Conservation (phyloP, 129 eudicot species). For the Chrysanthemum makinoi region DNA sequence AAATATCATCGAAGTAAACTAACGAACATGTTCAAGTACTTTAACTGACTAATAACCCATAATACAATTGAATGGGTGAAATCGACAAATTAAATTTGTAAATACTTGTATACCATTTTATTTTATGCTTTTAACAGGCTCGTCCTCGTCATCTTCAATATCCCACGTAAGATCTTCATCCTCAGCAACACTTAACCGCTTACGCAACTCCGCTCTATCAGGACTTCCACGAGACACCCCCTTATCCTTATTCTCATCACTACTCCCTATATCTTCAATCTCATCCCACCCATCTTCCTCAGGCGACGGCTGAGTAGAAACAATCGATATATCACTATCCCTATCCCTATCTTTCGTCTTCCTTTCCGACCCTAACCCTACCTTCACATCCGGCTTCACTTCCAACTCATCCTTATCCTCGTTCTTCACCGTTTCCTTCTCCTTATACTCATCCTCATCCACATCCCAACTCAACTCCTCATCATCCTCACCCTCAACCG, state of each 20-base stretch:
- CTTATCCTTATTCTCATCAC: slow-evolving; percentile 58
- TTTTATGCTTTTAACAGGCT: slow-evolving; percentile 44
- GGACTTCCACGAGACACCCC: slow-evolving; percentile 41
- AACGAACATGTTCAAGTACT: slow-evolving; percentile 27
- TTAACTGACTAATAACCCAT: slow-evolving; percentile 21
- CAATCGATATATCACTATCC: slow-evolving; percentile 72
- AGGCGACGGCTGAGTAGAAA: slow-evolving; percentile 65
- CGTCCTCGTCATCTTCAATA: slow-evolving; percentile 77
- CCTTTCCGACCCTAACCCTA: slow-evolving; percentile 48
- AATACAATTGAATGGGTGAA: not conserved
- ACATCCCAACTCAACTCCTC: slow-evolving; percentile 92
- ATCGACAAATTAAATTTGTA: slow-evolving; percentile 22
- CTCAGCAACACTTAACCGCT: slow-evolving; percentile 54
- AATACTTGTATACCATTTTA: too few species aligned
- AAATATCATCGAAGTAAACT: slow-evolving; percentile 17
- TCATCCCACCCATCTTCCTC: slow-evolving; percentile 92
- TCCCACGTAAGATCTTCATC: slow-evolving; percentile 90
- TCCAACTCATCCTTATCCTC: slow-evolving; percentile 32
- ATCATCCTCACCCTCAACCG: slow-evolving; percentile 58
- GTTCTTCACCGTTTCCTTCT: slow-evolving; percentile 24
- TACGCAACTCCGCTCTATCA: slow-evolving; percentile 46
- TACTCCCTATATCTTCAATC: slow-evolving; percentile 74
- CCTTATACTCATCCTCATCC: slow-evolving; percentile 70
- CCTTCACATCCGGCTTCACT: slow-evolving; percentile 44
- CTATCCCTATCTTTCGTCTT: slow-evolving; percentile 39